Conservation (phyloP, 1,284 basidiomycete species). For the Sporisorium iseilematis-ciliati region DNA sequence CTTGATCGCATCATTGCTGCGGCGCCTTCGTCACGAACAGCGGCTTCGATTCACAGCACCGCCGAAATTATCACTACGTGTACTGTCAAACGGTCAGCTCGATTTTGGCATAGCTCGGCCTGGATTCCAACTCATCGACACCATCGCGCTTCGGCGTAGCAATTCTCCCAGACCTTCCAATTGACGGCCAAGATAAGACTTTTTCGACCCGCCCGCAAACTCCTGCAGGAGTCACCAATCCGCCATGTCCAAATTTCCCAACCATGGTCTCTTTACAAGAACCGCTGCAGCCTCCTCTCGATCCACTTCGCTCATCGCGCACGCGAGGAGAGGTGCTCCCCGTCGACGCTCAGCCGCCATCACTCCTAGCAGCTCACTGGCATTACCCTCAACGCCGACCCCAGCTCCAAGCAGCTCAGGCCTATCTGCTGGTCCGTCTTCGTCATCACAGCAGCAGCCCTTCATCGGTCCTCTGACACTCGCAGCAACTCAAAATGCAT, state of each 20-base stretch:
- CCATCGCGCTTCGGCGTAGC: too few species aligned
- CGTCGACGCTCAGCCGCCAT: slow-evolving; percentile 30
- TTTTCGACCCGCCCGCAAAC: too few species aligned
- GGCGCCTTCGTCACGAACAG: too few species aligned
- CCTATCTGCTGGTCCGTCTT: neutral
- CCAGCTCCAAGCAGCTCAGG: neutral
- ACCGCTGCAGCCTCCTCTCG: slow-evolving; percentile 45
- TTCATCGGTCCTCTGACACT: slow-evolving; percentile 35
- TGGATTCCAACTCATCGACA: too few species aligned
- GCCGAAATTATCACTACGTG: too few species aligned
- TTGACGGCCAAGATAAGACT: too few species aligned
- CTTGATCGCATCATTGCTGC: too few species aligned
- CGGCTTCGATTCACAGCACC: too few species aligned
- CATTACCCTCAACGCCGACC: neutral
- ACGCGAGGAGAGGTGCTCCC: slow-evolving; percentile 34
- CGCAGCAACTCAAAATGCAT: slow-evolving; percentile 26
- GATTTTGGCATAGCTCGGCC: too few species aligned
- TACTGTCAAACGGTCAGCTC: too few species aligned
- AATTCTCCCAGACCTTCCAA: too few species aligned
- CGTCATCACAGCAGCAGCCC: slow-evolving; percentile 17
- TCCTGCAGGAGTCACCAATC: neutral
- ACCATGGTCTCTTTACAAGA: slow-evolving; percentile 51
- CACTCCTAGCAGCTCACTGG: slow-evolving; percentile 4
- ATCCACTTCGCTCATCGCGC: slow-evolving; percentile 35
- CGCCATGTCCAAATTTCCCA: slow-evolving; percentile 53